Conservation (phyloP, 257 asterid genomes). For the Salvia rosmarinus region DNA sequence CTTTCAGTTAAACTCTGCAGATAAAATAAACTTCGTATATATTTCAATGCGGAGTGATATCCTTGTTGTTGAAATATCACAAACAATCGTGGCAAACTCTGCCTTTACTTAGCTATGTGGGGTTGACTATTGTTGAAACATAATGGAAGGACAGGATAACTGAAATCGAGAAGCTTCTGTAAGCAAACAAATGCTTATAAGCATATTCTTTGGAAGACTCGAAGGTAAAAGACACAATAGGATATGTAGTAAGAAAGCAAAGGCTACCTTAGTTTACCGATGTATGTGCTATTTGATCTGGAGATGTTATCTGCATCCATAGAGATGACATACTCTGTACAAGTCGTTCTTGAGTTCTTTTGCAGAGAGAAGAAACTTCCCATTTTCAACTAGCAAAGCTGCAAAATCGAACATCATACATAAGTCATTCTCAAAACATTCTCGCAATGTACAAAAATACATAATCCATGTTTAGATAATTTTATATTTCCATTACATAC, state of each 20-base stretch:
- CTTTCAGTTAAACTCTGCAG: neutral
- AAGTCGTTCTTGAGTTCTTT: slow-evolving; percentile 57
- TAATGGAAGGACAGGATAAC: neutral
- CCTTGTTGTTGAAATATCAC: neutral
- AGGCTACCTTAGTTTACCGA: slow-evolving; percentile 54
- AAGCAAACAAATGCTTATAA: neutral
- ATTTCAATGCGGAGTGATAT: neutral
- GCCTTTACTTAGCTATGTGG: neutral
- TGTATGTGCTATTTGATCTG: slow-evolving; percentile 56
- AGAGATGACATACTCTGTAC: slow-evolving; percentile 63
- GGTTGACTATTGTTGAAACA: neutral
- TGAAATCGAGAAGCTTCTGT: neutral
- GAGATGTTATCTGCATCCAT: slow-evolving; percentile 64
- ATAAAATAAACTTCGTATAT: neutral
- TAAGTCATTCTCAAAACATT: neutral
- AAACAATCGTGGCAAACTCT: neutral
- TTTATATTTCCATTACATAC: too few species aligned
- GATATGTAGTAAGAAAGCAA: neutral
- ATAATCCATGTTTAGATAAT: neutral
- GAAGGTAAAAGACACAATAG: neutral
- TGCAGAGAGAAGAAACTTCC: slow-evolving; percentile 68
- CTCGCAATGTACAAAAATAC: neutral
- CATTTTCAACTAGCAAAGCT: slow-evolving; percentile 61
- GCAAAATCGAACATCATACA: slow-evolving; percentile 21
- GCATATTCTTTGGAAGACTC: neutral